phyloP scores from a whole-genome alignment of 805 yeast species.

The Saturnispora quitensis region DNA sequence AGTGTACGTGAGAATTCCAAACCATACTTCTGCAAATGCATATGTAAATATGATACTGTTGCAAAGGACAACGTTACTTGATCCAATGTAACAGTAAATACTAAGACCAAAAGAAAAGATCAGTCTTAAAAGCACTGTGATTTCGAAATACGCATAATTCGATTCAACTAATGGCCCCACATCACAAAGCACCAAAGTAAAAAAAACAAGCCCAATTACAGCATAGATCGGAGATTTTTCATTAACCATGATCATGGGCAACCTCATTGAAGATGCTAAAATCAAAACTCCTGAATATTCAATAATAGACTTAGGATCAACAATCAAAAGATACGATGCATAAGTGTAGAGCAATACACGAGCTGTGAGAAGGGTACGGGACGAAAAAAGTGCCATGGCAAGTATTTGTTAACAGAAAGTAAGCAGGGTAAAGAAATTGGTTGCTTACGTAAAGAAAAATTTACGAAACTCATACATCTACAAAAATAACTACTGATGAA shows the following conservation, averaged over 20 bases:
- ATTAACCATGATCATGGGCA: constrained; percentile 26
- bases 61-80: constrained; percentile 37
- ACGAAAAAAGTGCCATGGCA: constrained; percentile 24
- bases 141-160: constrained; percentile 43
- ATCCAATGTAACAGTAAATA: constrained; percentile 37
- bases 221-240: constrained; percentile 34
- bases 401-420: not conserved
- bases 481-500: no score
- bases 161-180: constrained; percentile 46
- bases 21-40: constrained; percentile 60
- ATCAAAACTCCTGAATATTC: constrained; percentile 25
- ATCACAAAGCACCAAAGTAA: constrained; percentile 40
- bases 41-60: constrained; percentile 55
- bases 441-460: not conserved
- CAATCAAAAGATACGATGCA: constrained; percentile 18
- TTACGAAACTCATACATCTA: not conserved
- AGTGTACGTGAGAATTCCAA: constrained; percentile 51
- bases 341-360: constrained; percentile 16
- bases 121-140: constrained; percentile 51
- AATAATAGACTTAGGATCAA: constrained; percentile 20
- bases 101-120: constrained; percentile 41
- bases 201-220: constrained; percentile 37
- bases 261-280: constrained; percentile 24
- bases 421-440: not conserved
- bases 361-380: constrained; percentile 18